Conservation (phyloP, 106 monocot genomes). For the Dioscorea dumetorum region DNA sequence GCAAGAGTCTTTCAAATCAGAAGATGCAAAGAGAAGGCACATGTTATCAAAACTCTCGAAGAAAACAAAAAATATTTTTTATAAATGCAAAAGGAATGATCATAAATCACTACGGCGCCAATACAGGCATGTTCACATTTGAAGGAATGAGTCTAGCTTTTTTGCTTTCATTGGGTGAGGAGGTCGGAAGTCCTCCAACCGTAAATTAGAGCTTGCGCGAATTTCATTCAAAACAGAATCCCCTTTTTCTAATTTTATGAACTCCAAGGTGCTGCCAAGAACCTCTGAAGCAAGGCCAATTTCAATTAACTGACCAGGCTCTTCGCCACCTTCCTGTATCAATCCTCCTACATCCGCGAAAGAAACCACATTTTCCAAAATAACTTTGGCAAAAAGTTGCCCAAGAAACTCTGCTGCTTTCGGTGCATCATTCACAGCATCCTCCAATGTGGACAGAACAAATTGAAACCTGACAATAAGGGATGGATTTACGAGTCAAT, state of each 20-base stretch:
- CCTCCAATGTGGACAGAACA: slow-evolving; percentile 67
- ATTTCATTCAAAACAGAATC: slow-evolving; percentile 19
- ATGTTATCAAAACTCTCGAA: background rate
- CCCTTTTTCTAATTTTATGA: slow-evolving; percentile 60
- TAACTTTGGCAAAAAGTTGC: slow-evolving; percentile 46
- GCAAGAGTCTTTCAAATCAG: too few relatives aligned
- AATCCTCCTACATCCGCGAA: slow-evolving; percentile 53
- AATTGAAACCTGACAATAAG: slow-evolving; percentile 50
- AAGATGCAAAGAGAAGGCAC: too few relatives aligned
- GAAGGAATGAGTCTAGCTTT: slow-evolving; percentile 10
- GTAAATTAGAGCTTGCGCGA: background rate
- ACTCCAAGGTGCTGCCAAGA: slow-evolving; percentile 51
- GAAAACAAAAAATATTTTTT: slow-evolving; percentile 7
- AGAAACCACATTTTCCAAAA: slow-evolving; percentile 49
- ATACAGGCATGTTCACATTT: background rate
- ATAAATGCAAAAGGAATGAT: too few relatives aligned
- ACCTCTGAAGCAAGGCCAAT: slow-evolving; percentile 67
- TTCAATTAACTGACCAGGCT: slow-evolving; percentile 58
- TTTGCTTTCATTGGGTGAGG: background rate
- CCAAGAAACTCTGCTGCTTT: slow-evolving; percentile 88
- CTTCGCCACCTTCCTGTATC: slow-evolving; percentile 74
- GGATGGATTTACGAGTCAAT: background rate
- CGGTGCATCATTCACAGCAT: slow-evolving; percentile 84
- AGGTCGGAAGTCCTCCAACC: slow-evolving; percentile 4
- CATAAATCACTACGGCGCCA: background rate